phyloP scores from a whole-genome alignment of 306 rosid species.

The Trifolium repens region DNA sequence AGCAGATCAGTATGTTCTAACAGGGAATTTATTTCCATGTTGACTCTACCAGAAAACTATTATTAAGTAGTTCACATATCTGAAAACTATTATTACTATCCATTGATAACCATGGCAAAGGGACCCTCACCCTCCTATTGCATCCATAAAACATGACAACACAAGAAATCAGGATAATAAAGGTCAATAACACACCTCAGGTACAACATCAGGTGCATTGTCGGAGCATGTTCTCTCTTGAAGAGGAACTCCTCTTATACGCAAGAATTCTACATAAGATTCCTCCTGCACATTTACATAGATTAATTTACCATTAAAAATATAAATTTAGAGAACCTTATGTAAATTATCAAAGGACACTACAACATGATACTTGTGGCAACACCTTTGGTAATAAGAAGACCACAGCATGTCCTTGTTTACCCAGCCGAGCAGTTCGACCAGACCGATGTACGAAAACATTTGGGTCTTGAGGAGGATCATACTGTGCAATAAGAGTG shows the following conservation, averaged over 20 bases:
- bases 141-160: constrained; percentile 8
- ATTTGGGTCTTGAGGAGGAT: constrained; percentile 96
- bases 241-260: constrained; percentile 76
- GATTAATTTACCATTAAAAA: constrained; percentile 23
- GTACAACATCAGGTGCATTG: constrained; percentile 71
- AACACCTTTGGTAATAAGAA: constrained; percentile 90
- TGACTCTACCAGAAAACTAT: not conserved
- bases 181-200: constrained; percentile 58
- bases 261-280: constrained; percentile 80
- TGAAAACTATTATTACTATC: constrained; percentile 13
- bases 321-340: constrained; percentile 1
- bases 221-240: constrained; percentile 63
- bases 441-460: constrained; percentile 96
- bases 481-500: constrained; percentile 65
- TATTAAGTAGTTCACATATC: constrained; percentile 30
- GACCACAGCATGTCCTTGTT: constrained; percentile 84
- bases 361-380: constrained; percentile 17
- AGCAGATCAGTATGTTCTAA: not conserved
- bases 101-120: constrained; percentile 8
- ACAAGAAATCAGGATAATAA: constrained; percentile 6
- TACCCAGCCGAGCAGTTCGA: constrained; percentile 95
- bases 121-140: not conserved
- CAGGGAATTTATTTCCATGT: not conserved
- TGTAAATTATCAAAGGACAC: constrained; percentile 11
- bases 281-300: constrained; percentile 64